Base-by-base conservation (phyloP, 345 rosid genomes). In the Jatropha curcas region DNA sequence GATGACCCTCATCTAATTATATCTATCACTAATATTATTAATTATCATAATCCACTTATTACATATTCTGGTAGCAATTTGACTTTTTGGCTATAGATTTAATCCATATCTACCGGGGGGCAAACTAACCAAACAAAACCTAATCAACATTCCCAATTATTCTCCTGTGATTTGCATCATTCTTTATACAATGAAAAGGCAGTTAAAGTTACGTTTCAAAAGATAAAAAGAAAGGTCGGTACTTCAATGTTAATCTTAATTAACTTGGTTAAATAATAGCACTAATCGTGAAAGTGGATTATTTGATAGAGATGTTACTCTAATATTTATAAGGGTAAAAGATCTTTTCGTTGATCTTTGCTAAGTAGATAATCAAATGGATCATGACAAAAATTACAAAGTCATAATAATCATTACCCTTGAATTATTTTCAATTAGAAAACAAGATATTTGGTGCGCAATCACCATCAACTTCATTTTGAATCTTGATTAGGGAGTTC, bases 381-480 rank as follows among this genome's bases (percentile, higher is more conserved):
- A 51, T 33, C 41, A 63, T 59, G 59, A 17, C 11, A 60, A 67
- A 48, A 28, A 52, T 41, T 55, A 28, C 31, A 71, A 71, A 74
- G 80, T 77, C 71, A 46, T 55, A 28, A 60, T 16, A 34, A 80
- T 77, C 27, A 80, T 75, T 69, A 34, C 50, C 66, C 31, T 41
- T 30, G 71, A 68, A 68, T 68, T 63, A 74, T 60, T 31, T 22
- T 65, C 20, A 60, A 46, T 17, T n/a, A 4, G 27, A 71, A 68
- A 31, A 65, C 39, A 65, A 58, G 7, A 20, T 55, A 34, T 77
- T 74, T 46, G 82, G 86, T 75, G 20, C 76, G 74, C 68, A 50
- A 71, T 80, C 83, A 43, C 25, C 24, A 11, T 76, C 85, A 63
- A 20, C 53, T 51, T 62, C n/a, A 51, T 48, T 30, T 11, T 51